Conservation (phyloP, 805 yeast species). For the Lachancea meyersii region DNA sequence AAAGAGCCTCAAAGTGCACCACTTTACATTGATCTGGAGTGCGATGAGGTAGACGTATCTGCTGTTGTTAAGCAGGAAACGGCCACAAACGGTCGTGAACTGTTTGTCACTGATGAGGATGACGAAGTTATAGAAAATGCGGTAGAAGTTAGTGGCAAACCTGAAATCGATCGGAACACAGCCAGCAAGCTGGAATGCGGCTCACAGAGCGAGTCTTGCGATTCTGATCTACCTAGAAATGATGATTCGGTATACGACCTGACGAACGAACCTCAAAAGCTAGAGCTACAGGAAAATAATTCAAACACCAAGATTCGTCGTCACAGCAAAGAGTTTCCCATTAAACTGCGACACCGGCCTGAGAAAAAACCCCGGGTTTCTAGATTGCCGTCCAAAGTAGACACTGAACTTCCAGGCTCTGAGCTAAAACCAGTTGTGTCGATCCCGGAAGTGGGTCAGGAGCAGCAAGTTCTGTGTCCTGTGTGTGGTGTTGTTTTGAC, state of each 20-base stretch:
- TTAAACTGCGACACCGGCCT: background rate
- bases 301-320: background rate
- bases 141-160: background rate
- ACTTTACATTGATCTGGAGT: slow-evolving; percentile 13
- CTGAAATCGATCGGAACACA: no score
- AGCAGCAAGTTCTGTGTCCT: slow-evolving; percentile 40
- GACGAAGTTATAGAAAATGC: background rate
- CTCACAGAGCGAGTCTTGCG: background rate
- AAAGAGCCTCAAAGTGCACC: slow-evolving; percentile 10
- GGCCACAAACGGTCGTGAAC: background rate
- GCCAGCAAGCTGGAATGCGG: no score
- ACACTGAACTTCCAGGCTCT: background rate
- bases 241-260: no score
- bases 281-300: no score
- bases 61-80: background rate
- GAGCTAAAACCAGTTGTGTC: background rate
- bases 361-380: background rate
- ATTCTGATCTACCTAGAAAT: background rate
- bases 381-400: background rate
- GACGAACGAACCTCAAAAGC: no score
- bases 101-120: slow-evolving; percentile 11
- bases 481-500: slow-evolving; percentile 42
- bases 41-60: slow-evolving; percentile 6
- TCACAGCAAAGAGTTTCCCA: background rate
- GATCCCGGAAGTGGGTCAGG: slow-evolving; percentile 2